These are phyloP conservation scores for Colletotrichum plurivorum DNA, from an alignment of 2,329 filamentous ascomycete genomes.

Conservation along the genomic window DNA sequence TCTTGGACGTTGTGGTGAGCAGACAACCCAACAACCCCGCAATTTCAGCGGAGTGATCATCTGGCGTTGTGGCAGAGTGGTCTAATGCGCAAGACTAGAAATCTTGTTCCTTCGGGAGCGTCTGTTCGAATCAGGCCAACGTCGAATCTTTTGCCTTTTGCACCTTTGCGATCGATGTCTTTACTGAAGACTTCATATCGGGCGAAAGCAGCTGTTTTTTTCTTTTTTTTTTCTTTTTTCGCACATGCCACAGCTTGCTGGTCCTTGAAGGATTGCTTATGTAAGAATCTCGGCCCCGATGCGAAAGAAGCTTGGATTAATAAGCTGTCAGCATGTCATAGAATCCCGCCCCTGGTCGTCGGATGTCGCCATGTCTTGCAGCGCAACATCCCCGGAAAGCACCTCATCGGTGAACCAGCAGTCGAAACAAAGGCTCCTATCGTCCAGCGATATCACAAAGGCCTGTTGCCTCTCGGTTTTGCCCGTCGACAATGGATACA, in stretches of 20 bases:
- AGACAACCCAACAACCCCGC: not conserved
- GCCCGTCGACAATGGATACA: constrained; percentile 3
- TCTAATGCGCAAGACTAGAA: constrained; percentile 35
- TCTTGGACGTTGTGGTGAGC: not conserved
- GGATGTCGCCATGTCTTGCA: not conserved
- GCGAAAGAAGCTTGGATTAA: not conserved
- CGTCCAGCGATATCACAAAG: rapidly evolving
- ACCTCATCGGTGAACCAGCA: too few relatives aligned
- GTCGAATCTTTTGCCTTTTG: constrained; percentile 13
- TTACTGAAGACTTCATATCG: not conserved
- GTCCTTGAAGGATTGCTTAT: not conserved
- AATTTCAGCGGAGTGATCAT: rapidly evolving
- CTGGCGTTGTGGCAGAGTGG: constrained; percentile 31
- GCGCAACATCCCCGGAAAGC: not conserved
- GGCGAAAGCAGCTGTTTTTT: not conserved
- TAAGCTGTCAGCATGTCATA: not conserved
- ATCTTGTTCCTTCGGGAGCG: constrained; percentile 35
- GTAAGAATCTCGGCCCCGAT: not conserved
- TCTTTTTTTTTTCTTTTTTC: not conserved
- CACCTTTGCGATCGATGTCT: not conserved
- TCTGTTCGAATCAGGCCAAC: constrained; percentile 33
- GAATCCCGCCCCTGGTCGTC: not conserved
- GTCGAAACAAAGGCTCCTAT: not conserved
- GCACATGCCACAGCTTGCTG: not conserved
- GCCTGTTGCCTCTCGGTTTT: not conserved